Evolutionary conservation across 2,329 filamentous ascomycete genomes (phyloP).

Genomic region (Pseudomassariella vexata): DNA sequence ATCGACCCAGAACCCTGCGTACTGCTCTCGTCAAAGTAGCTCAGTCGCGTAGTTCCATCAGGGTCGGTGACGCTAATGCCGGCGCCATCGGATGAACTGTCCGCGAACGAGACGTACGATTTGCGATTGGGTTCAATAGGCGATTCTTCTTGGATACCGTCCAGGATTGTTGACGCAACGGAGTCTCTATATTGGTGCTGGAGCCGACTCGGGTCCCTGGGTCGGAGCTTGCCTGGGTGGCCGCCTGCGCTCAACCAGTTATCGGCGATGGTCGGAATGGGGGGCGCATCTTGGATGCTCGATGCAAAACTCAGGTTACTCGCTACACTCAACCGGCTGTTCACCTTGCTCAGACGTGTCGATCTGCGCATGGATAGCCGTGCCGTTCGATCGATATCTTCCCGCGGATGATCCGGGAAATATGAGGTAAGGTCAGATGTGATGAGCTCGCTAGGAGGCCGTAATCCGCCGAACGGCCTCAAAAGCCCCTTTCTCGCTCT

Average conservation of each 20-base stretch:
- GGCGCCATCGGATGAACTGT: slow-evolving; percentile 66
- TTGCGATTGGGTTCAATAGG: slow-evolving; percentile 82
- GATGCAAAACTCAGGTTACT: slow-evolving; percentile 92
- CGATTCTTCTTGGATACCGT: slow-evolving; percentile 87
- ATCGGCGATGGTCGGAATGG: slow-evolving; percentile 92
- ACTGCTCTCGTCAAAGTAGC: slow-evolving; percentile 78
- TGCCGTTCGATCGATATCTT: slow-evolving; percentile 93
- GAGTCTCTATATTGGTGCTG: slow-evolving; percentile 75
- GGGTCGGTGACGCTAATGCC: slow-evolving; percentile 72
- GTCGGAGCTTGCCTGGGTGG: slow-evolving; percentile 43
- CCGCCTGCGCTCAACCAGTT: slow-evolving; percentile 70
- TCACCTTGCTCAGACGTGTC: slow-evolving; percentile 83
- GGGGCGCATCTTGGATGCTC: slow-evolving; percentile 85
- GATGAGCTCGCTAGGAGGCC: slow-evolving; percentile 94
- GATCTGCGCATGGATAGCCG: slow-evolving; percentile 88
- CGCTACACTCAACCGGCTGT: slow-evolving; percentile 86
- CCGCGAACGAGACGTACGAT: slow-evolving; percentile 87
- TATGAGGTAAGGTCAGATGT: slow-evolving; percentile 94
- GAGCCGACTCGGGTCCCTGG: slow-evolving; percentile 37
- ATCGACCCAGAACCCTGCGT: slow-evolving; percentile 69
- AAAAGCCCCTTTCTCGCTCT: slow-evolving; percentile 49
- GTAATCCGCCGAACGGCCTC: slow-evolving; percentile 81
- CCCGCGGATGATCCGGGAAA: slow-evolving; percentile 90
- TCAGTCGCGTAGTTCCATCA: slow-evolving; percentile 62
- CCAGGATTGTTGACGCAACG: slow-evolving; percentile 80